These are phyloP conservation scores for Monilinia polystroma DNA, from an alignment of 2,329 filamentous ascomycete species.

Conservation along the genomic window DNA sequence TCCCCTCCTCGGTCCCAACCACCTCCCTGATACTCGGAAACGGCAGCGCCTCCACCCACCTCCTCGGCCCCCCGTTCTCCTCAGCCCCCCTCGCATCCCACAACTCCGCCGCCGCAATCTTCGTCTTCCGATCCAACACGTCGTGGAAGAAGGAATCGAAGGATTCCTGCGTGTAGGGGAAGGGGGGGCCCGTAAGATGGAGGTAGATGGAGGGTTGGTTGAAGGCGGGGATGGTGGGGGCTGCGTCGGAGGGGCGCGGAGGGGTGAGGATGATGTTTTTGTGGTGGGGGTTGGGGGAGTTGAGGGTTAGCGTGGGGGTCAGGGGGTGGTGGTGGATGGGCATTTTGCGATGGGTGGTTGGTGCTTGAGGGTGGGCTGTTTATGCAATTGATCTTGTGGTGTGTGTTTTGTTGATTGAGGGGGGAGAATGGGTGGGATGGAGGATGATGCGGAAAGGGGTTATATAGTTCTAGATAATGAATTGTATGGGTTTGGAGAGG, in stretches of 20 bases:
- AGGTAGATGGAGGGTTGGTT: constrained; percentile 11
- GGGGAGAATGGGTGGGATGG: too few species aligned
- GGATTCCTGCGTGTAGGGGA: constrained; percentile 6
- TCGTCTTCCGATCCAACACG: not conserved
- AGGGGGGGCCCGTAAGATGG: not conserved
- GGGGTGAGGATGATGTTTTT: constrained; percentile 18
- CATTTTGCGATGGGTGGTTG: not conserved
- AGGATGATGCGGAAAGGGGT: too few species aligned
- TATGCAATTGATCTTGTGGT: too few species aligned
- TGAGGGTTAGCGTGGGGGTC: not conserved
- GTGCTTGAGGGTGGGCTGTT: too few species aligned
- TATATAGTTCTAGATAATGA: too few species aligned
- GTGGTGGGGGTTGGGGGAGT: not conserved
- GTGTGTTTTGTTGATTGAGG: too few species aligned
- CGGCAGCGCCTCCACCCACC: constrained; percentile 9
- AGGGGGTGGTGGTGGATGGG: constrained; percentile 7
- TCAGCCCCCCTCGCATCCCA: not conserved
- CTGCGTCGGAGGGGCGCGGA: not conserved
- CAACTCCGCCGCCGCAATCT: not conserved
- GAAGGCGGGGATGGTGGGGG: not conserved
- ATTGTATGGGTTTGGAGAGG: not conserved
- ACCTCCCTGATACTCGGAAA: constrained; percentile 20
- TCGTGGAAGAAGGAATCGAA: constrained; percentile 5
- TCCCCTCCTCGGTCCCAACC: not conserved
- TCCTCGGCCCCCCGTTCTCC: not conserved